Evolutionary conservation across 331 rosid genomes (phyloP).

Genomic region (Erythrophleum ivorense): DNA sequence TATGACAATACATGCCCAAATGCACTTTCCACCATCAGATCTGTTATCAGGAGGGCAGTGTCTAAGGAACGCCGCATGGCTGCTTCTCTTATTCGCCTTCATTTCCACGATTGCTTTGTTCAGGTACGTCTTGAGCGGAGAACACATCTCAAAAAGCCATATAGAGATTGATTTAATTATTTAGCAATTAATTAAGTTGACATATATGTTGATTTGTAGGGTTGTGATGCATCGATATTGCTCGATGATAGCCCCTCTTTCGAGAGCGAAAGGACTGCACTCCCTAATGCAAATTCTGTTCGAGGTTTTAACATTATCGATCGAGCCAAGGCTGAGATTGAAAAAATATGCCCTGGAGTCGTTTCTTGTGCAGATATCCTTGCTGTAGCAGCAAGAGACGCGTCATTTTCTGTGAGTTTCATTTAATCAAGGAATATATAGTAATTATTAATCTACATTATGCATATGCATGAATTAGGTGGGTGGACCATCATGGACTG

Average conservation of each 20-base stretch:
- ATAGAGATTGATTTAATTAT: no score
- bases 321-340: conserved; percentile 42
- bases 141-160: no score
- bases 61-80: conserved; percentile 30
- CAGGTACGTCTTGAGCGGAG: background rate
- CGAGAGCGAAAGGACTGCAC: conserved; percentile 42
- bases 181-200: no score
- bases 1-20: conserved; percentile 44
- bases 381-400: background rate
- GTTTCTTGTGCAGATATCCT: background rate
- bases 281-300: conserved; percentile 28
- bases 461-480: background rate
- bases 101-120: conserved; percentile 33
- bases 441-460: background rate
- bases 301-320: conserved; percentile 46
- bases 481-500: conserved; percentile 12
- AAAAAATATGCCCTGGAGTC: background rate
- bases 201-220: conserved; percentile 20
- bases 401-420: conserved; percentile 1
- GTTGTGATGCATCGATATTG: conserved; percentile 53
- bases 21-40: conserved; percentile 35
- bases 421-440: no score
- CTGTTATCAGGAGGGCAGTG: background rate
- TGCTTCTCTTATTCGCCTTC: conserved; percentile 36
- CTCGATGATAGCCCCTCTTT: conserved; percentile 33